phyloP scores from a whole-genome alignment of 2,329 filamentous ascomycete genomes.

The Teratosphaeria zuluensis region DNA sequence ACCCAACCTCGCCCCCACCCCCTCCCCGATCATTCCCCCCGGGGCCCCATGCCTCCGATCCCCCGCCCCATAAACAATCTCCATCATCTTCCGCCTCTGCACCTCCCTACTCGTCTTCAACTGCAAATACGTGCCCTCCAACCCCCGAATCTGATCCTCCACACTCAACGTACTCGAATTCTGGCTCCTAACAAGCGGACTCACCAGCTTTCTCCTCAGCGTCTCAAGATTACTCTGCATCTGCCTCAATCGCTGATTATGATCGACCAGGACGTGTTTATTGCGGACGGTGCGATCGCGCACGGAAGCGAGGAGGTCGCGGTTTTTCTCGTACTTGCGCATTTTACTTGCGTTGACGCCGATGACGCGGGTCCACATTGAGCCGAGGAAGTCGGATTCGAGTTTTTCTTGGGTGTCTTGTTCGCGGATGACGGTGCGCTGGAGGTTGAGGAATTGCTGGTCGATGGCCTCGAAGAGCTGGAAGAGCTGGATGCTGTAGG shows the following conservation, averaged over 20 bases:
- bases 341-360: slow-evolving; percentile 64
- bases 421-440: slow-evolving; percentile 76
- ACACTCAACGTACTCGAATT: slow-evolving; percentile 61
- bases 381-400: slow-evolving; percentile 71
- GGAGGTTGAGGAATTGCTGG: slow-evolving; percentile 78
- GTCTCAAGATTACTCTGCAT: slow-evolving; percentile 80
- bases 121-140: slow-evolving; percentile 71
- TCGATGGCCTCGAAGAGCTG: slow-evolving; percentile 88
- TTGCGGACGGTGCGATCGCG: slow-evolving; percentile 76
- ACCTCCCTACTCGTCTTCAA: slow-evolving; percentile 63
- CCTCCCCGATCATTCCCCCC: slow-evolving; percentile 1
- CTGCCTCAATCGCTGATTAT: slow-evolving; percentile 73
- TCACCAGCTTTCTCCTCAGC: slow-evolving; percentile 73
- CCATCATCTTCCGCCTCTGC: slow-evolving; percentile 43
- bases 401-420: slow-evolving; percentile 68
- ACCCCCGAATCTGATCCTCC: slow-evolving; percentile 74
- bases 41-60: slow-evolving; percentile 10
- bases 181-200: slow-evolving; percentile 65
- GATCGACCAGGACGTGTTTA: slow-evolving; percentile 75
- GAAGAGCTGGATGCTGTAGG: slow-evolving; percentile 70
- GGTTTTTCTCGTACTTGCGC: slow-evolving; percentile 89
- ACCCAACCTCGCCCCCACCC: neutral
- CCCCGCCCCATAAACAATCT: slow-evolving; percentile 23
- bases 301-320: slow-evolving; percentile 65
- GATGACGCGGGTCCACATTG: slow-evolving; percentile 77